A percentile compares a stretch with the other conserved stretches of the same genome.
phyloP scores from a whole-genome alignment of 768 basidiomycete species.

The Tylopilus balloui region DNA sequence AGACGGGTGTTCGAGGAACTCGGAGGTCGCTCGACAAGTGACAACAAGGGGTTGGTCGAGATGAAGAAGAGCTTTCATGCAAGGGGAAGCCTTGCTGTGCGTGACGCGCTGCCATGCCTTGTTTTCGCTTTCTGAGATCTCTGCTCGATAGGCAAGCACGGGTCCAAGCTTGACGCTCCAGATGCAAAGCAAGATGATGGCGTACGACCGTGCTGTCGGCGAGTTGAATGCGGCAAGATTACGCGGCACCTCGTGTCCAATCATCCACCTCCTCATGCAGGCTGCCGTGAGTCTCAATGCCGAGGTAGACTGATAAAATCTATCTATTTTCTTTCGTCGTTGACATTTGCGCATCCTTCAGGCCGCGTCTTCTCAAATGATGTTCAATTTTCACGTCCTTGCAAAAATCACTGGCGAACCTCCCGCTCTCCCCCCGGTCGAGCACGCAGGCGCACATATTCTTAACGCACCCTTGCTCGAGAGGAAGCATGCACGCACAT shows the following conservation, averaged over 20 bases:
- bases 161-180: conserved; percentile 62
- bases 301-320: conserved; percentile 39
- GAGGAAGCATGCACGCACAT: conserved; percentile 76
- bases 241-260: conserved; percentile 68
- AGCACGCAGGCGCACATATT: conserved; percentile 78
- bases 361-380: conserved; percentile 54
- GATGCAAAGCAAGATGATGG: conserved; percentile 95
- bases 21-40: conserved; percentile 59
- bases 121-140: conserved; percentile 6
- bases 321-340: not conserved
- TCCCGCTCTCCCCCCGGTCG: conserved; percentile 66
- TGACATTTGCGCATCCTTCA: conserved; percentile 20
- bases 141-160: conserved; percentile 34
- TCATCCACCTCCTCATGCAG: conserved; percentile 67
- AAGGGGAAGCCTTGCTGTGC: conserved; percentile 51
- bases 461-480: conserved; percentile 76
- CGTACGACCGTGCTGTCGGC: conserved; percentile 78
- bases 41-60: conserved; percentile 52
- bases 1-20: conserved; percentile 86
- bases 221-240: conserved; percentile 74
- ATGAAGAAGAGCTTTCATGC: conserved; percentile 60
- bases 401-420: conserved; percentile 75
- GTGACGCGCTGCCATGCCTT: conserved; percentile 16
- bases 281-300: conserved; percentile 56
- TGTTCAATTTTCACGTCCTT: conserved; percentile 69